phyloP scores from a whole-genome alignment of 306 rosid genomes.

The Lathyrus sativus region DNA sequence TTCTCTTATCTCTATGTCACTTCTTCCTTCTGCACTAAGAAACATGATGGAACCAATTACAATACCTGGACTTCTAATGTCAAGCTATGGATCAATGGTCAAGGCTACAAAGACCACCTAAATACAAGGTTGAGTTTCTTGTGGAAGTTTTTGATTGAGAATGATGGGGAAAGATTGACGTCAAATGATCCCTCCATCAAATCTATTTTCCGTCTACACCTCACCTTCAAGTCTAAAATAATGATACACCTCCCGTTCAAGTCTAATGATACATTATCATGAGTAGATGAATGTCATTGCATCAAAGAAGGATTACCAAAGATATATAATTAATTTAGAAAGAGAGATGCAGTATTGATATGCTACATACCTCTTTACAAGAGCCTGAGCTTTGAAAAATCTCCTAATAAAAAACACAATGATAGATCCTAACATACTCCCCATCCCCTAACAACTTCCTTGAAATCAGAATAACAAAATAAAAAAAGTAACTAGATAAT shows the following conservation, averaged over 20 bases:
- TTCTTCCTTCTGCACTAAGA: not conserved
- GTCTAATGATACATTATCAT: not conserved
- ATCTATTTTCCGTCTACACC: not conserved
- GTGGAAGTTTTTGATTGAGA: not conserved
- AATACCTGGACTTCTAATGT: not conserved
- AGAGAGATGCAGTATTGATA: not conserved
- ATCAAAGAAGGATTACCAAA: not conserved
- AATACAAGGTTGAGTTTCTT: not conserved
- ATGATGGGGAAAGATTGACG: not conserved
- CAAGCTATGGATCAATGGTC: not conserved
- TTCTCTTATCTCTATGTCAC: not conserved
- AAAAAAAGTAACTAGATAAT: not conserved
- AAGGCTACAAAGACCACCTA: not conserved
- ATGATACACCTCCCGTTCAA: not conserved
- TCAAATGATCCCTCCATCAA: not conserved
- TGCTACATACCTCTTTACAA: conserved; percentile 6
- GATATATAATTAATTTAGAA: not conserved
- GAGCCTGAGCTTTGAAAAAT: not conserved
- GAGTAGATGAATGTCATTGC: not conserved
- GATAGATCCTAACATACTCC: not conserved
- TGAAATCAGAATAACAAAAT: not conserved
- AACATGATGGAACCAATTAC: not conserved
- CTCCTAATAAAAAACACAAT: not conserved
- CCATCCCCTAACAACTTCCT: not conserved
- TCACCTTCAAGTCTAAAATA: not conserved